These are phyloP conservation scores for Wickerhamomyces queroliae DNA, from an alignment of 805 yeast species.

Conservation along the genomic window DNA sequence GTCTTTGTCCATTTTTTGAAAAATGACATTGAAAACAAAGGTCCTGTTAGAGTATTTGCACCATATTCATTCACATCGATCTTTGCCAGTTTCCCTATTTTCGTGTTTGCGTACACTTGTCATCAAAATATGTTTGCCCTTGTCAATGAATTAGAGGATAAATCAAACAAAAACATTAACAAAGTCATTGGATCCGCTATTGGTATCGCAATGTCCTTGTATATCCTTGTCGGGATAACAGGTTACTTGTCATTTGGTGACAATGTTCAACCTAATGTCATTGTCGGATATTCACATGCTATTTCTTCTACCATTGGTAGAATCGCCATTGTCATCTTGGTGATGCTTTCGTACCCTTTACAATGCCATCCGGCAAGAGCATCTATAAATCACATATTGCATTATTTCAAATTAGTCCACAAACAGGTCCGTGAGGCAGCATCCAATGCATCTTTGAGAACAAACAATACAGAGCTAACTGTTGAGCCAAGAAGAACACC, in stretches of 20 bases:
- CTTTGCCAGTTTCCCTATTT: constrained; percentile 80
- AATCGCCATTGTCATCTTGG: constrained; percentile 73
- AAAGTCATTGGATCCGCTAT: constrained; percentile 49
- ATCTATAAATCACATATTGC: constrained; percentile 67
- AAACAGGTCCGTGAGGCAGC: constrained; percentile 1
- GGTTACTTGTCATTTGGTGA: constrained; percentile 90
- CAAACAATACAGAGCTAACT: neutral
- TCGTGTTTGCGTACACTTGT: constrained; percentile 92
- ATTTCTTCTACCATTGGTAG: constrained; percentile 72
- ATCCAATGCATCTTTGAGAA: constrained; percentile 7
- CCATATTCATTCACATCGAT: constrained; percentile 42
- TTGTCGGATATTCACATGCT: constrained; percentile 66
- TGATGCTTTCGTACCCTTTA: constrained; percentile 78
- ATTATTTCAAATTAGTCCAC: constrained; percentile 33
- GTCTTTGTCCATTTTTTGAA: constrained; percentile 66
- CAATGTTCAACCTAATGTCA: constrained; percentile 70
- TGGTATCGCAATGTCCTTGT: constrained; percentile 52
- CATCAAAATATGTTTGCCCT: constrained; percentile 93
- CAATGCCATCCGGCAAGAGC: constrained; percentile 90
- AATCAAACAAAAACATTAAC: constrained; percentile 39
- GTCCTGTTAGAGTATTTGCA: constrained; percentile 40
- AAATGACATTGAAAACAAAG: constrained; percentile 50
- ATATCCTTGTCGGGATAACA: constrained; percentile 66
- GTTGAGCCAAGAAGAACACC: constrained; percentile 1
- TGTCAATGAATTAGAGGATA: constrained; percentile 69